Evolutionary conservation across 2,329 filamentous ascomycete species (phyloP), one percentile per base, ranked within the genome.

Genomic region (Proliferodiscus dingleyae): DNA sequence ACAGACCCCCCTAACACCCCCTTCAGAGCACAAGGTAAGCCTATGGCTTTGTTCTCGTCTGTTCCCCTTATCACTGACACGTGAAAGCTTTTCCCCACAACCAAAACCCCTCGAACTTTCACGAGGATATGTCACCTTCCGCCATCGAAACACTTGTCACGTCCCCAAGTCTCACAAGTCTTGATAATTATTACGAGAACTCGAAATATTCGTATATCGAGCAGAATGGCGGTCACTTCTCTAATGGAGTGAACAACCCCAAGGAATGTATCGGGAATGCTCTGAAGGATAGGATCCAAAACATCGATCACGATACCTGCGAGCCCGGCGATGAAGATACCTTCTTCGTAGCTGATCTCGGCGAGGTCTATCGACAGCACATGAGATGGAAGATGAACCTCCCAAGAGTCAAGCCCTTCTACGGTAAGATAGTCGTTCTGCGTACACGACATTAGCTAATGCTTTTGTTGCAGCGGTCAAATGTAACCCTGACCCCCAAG

Each of bases 301-400:
- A 74, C 62, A 84, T 98, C 66, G 83, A 98, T 71, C 81, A 87
- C 62, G 87, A 97, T 66, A 77, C 77, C 61, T 98, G 93, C 71
- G 86, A 87, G 56, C 81, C 89, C 41, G 93, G 93, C 58, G 93
- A 95, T 47, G 93, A 98, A 72, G 93, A 97, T 71, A 86, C 93
- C 49, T 98, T 98, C 72, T 98, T 95, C 71, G 90, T 98, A 60
- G 91, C 89, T 62, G 93, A 98, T 73, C 82, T 98, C 63, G 93
- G 93, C 70, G 89, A 97, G 73, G 87, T 98, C 66, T 98, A 98
- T 72, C 89, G 93, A 71, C 93, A 98, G 80, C 91, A 97, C 64
- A 74, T 97, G 67, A 87, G 91, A 70, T 98, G 93, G 93, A 97
- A 96, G 81, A 80, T 84, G 75, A 91, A 94, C 66, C 74, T 98